These are phyloP conservation scores for Tardiomyces digboiensis DNA, from an alignment of 1,139 yeast genomes.

Conservation along the genomic window DNA sequence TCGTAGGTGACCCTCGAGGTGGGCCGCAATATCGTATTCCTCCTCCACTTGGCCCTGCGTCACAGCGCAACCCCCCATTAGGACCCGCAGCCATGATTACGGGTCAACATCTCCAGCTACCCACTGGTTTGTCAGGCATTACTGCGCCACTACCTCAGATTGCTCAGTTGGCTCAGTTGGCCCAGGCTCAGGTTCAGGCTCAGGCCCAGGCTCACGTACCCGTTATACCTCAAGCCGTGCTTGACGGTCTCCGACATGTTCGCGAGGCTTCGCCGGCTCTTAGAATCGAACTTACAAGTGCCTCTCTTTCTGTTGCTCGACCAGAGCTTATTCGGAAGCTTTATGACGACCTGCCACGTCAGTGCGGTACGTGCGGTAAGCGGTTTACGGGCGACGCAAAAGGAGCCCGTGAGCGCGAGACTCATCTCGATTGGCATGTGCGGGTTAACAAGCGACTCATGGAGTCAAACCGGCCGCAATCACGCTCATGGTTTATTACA, in stretches of 20 bases:
- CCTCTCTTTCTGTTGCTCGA: slow-evolving; percentile 22
- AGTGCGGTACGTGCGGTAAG: slow-evolving; percentile 87
- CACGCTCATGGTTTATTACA: slow-evolving; percentile 76
- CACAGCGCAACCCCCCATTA: background rate
- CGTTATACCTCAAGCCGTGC: background rate
- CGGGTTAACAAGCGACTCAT: slow-evolving; percentile 76
- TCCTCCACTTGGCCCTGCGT: background rate
- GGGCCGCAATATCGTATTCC: background rate
- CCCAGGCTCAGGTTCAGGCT: too few species aligned
- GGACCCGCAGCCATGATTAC: background rate
- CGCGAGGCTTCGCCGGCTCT: slow-evolving; percentile 13
- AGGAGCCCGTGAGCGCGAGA: slow-evolving; percentile 44
- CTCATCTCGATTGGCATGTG: slow-evolving; percentile 95
- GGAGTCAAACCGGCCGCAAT: slow-evolving; percentile 42
- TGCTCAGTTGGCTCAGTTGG: background rate
- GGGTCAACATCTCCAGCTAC: background rate
- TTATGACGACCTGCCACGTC: slow-evolving; percentile 58
- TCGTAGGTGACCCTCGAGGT: background rate
- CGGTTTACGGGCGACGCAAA: slow-evolving; percentile 58
- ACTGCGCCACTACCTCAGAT: background rate
- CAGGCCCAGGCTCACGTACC: background rate
- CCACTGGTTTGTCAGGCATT: background rate
- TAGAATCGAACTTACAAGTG: slow-evolving; percentile 19
- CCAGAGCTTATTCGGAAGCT: slow-evolving; percentile 29
- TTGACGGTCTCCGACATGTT: background rate